These are phyloP conservation scores for Nymphaea thermarum DNA, from an alignment of 164 flowering plant species.

Conservation along the genomic window DNA sequence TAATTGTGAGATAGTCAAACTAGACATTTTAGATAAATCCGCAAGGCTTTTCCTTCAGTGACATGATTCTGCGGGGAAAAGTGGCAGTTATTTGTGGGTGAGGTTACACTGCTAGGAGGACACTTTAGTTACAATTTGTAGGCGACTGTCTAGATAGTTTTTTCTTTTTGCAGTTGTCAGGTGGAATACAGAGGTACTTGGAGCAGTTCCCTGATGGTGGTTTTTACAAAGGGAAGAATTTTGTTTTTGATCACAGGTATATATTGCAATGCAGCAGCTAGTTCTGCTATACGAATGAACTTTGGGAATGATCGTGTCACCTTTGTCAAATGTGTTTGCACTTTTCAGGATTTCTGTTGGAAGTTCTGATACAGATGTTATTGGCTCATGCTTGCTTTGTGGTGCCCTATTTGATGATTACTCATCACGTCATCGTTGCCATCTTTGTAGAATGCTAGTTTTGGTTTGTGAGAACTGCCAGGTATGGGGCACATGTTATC, in stretches of 20 bases:
- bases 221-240: conserved; percentile 87
- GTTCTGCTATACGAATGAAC: no score
- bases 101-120: no score
- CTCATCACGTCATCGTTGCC: conserved; percentile 76
- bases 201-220: conserved; percentile 96
- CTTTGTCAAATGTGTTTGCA: conserved; percentile 2
- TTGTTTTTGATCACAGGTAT: conserved; percentile 96
- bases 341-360: conserved; percentile 76
- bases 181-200: conserved; percentile 91
- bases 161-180: conserved; percentile 54
- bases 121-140: no score
- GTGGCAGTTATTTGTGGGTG: no score
- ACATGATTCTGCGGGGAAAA: no score
- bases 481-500: conserved; percentile 24
- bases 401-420: conserved; percentile 67
- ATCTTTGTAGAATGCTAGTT: conserved; percentile 83
- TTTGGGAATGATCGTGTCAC: neutral
- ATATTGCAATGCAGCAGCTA: neutral
- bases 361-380: conserved; percentile 36
- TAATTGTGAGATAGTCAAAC: no score
- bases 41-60: no score
- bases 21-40: no score
- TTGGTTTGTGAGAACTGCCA: conserved; percentile 72
- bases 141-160: no score
- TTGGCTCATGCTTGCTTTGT: conserved; percentile 75